These are phyloP conservation scores for Zymoseptoria tritici DNA, from an alignment of 2,329 filamentous ascomycete species.

Conservation along the genomic window DNA sequence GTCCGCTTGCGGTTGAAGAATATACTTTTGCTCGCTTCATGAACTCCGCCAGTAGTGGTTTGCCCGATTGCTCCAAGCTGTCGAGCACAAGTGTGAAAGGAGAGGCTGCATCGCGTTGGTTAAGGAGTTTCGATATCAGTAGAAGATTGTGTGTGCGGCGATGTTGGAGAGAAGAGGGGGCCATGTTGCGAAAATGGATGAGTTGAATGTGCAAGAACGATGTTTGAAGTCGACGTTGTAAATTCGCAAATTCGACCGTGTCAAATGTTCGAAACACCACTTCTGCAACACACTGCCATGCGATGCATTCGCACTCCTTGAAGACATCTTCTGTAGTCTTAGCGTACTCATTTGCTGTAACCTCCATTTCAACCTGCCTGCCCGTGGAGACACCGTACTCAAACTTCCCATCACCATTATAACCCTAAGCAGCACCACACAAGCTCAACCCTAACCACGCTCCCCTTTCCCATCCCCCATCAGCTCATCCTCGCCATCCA, in stretches of 20 bases:
- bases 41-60: slow-evolving; percentile 65
- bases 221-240: neutral
- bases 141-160: slow-evolving; percentile 77
- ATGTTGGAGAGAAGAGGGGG: slow-evolving; percentile 54
- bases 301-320: no score
- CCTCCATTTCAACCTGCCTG: neutral
- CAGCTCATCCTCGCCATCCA: slow-evolving; percentile 2
- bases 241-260: no score
- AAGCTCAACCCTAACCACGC: neutral
- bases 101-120: slow-evolving; percentile 68
- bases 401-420: neutral
- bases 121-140: slow-evolving; percentile 73
- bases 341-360: no score
- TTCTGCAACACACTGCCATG: no score
- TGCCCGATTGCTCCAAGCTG: slow-evolving; percentile 71
- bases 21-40: slow-evolving; percentile 63
- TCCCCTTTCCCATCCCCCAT: neutral
- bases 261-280: no score
- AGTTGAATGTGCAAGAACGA: neutral
- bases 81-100: slow-evolving; percentile 84
- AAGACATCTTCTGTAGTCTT: no score
- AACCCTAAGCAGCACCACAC: neutral
- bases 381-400: neutral
- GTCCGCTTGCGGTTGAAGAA: neutral
- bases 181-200: slow-evolving; percentile 37